Evolutionary conservation across 163 green algal genomes (phyloP).

Genomic region (Prototheca wickerhamii): DNA sequence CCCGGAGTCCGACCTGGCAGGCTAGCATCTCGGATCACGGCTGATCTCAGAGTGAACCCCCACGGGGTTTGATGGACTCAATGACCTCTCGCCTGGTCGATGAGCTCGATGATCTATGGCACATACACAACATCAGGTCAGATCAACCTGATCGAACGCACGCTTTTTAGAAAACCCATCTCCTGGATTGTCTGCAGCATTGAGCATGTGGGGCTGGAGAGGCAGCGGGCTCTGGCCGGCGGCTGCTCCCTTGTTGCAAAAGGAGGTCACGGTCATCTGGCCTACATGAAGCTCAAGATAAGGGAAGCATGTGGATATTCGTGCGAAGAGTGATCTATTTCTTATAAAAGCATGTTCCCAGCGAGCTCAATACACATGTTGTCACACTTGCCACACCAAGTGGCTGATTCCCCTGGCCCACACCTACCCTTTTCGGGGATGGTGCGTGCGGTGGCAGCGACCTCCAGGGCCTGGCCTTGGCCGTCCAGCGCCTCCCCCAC

Average conservation of each 20-base stretch:
- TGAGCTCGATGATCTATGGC: no score
- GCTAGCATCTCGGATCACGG: no score
- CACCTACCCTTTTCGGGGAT: conserved; percentile 9
- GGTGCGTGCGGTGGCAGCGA: neutral
- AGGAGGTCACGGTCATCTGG: conserved; percentile 1
- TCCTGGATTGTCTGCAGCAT: neutral
- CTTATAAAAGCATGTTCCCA: no score
- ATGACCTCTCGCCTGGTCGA: no score
- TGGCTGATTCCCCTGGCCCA: neutral
- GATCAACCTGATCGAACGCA: neutral
- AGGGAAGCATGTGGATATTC: neutral
- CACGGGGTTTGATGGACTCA: no score
- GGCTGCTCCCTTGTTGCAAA: no score
- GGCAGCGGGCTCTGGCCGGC: no score
- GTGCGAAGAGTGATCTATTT: no score
- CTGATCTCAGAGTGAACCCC: no score
- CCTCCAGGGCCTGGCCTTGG: conserved; percentile 12
- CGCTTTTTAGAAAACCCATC: neutral
- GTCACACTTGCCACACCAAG: no score
- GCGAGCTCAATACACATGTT: neutral
- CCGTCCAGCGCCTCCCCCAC: conserved; percentile 43
- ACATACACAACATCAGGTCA: neutral
- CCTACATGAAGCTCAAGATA: neutral
- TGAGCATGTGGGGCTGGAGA: neutral
- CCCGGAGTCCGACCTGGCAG: no score